phyloP scores from a whole-genome alignment of 192 early-diverging fungal genomes.

The Coemansia nantahalensis region DNA sequence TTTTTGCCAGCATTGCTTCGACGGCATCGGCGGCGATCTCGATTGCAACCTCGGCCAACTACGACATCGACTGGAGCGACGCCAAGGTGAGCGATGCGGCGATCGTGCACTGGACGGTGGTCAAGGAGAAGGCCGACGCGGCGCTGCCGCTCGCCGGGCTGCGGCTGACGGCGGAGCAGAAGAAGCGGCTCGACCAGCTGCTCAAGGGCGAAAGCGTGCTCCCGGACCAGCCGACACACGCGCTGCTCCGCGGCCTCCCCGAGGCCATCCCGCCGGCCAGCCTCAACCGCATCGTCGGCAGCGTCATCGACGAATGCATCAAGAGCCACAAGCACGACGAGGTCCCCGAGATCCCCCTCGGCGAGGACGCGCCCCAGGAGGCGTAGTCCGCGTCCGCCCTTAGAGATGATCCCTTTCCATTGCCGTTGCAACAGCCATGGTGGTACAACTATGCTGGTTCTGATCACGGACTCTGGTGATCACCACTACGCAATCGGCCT shows the following conservation, averaged over 20 bases:
- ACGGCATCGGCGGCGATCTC: slow-evolving; percentile 20
- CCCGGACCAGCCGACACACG: slow-evolving; percentile 29
- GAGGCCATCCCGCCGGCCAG: slow-evolving; percentile 44
- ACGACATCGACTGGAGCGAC: slow-evolving; percentile 43
- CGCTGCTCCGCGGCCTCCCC: slow-evolving; percentile 23
- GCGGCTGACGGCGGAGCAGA: slow-evolving; percentile 40
- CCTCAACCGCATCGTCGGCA: slow-evolving; percentile 37
- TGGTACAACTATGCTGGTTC: too few relatives aligned
- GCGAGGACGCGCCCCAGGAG: slow-evolving; percentile 1
- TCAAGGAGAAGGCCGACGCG: slow-evolving; percentile 37
- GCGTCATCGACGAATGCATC: slow-evolving; percentile 36
- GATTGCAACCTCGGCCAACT: slow-evolving; percentile 25
- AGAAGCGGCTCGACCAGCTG: slow-evolving; percentile 26
- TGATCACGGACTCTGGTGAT: too few relatives aligned
- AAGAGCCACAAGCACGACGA: slow-evolving; percentile 38
- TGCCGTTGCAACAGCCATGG: too few relatives aligned
- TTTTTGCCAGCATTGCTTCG: slow-evolving; percentile 13
- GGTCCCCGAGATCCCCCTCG: slow-evolving; percentile 6
- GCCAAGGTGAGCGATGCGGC: slow-evolving; percentile 22
- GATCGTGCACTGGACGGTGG: slow-evolving; percentile 24
- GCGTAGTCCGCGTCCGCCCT: neutral
- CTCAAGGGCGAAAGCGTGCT: slow-evolving; percentile 28
- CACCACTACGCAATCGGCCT: too few relatives aligned
- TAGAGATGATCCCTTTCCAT: too few relatives aligned
- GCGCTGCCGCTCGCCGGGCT: slow-evolving; percentile 35